Base-by-base conservation (phyloP, 2,329 filamentous ascomycete genomes). In the Aspergillus ochraceoroseus region DNA sequence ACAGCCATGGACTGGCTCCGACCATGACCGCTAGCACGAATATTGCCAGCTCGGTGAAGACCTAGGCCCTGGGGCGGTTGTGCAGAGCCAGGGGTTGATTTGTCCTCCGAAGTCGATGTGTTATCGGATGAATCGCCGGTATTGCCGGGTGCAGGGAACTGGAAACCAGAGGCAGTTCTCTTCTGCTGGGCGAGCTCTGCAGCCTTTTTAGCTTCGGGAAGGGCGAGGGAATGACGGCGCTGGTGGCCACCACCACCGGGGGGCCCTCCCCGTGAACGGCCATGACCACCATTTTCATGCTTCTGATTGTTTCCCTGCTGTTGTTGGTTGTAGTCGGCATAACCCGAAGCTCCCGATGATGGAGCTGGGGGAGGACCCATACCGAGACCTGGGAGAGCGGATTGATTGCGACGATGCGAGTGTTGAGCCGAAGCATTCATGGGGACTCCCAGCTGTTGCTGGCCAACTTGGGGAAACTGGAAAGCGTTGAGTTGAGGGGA, bases 181-280 rank as follows among this genome's bases (percentile, higher is more conserved):
- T 95, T 95, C 73, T 95, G 90, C 70, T 98, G 92, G 33, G 92
- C 92, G 49, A 95, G 70, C 65, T 98, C 92, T 42, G 92, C 92
- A 32, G 92, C 92, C 72, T 95, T 96, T 71, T 95, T 96, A 34
- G 92, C 92, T 67, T 98, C 92, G 25, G 89, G 87, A 50, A 98
- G 73, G 49, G 89, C 92, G 50, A 98, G 75, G 13, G 92, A 98
- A 70, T 98, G 92, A 67, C 92, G 83, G 61, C 92, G 82, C 66
- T 94, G 85, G 63, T 98, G 92, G 47, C 90, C 90, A 57, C 81
- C 68, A 46, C 81, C 68, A 45, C 75, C 77, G 47, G 80, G 73
- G 46, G 79, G 75, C 47, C 83, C 82, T 51, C 85, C 83, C 58
- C 88, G 82, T 47, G 83, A 82, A 56, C 87, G 84, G 53, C 86